These are phyloP conservation scores for Penicillium mononematosum DNA, from an alignment of 495 filamentous ascomycete species.

Conservation along the genomic window DNA sequence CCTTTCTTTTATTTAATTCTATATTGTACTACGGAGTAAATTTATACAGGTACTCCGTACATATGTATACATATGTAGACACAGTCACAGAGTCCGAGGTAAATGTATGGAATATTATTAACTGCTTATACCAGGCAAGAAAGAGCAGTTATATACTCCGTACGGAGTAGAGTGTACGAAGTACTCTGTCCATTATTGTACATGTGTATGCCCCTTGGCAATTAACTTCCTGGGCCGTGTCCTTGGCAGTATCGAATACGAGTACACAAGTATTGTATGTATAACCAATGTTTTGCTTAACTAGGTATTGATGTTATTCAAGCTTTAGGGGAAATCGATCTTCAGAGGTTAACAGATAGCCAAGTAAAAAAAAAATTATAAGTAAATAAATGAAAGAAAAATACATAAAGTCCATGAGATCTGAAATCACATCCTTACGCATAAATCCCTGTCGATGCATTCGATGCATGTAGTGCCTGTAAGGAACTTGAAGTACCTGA, in stretches of 20 bases:
- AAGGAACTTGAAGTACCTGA: constrained; percentile 3
- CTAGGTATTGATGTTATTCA: neutral
- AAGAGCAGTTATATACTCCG: neutral
- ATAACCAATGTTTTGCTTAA: neutral
- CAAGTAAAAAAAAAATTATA: neutral
- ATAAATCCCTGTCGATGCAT: constrained; percentile 2
- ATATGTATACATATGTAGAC: neutral
- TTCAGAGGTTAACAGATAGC: neutral
- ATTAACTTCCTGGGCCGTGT: neutral
- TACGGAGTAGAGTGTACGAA: neutral
- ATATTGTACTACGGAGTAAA: neutral
- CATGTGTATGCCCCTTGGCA: neutral
- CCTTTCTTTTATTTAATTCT: constrained; percentile 4
- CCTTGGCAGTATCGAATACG: neutral
- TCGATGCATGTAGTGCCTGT: neutral
- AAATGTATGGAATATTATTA: neutral
- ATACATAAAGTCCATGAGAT: neutral
- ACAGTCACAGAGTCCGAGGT: neutral
- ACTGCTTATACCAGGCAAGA: too few species aligned
- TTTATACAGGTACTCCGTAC: neutral
- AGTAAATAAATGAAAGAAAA: neutral
- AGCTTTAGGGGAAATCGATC: neutral
- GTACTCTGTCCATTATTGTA: neutral
- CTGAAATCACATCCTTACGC: neutral
- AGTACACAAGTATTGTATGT: neutral